These are phyloP conservation scores for Pestalotiopsis sp. DNA, from an alignment of 2,329 filamentous ascomycete genomes.

Conservation along the genomic window DNA sequence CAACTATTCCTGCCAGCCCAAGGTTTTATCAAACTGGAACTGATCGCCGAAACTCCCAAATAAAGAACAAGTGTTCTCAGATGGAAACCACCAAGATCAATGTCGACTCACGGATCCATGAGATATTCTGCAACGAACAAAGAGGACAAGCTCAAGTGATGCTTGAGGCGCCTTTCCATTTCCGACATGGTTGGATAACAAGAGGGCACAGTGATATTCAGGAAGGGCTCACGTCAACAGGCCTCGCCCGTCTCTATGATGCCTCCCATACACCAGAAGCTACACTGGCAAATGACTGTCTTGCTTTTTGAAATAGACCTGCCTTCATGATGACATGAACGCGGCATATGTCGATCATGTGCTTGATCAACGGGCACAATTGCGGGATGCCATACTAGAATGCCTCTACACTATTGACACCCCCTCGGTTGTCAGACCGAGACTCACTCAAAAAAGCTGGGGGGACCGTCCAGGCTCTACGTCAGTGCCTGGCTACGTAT, in stretches of 20 bases:
- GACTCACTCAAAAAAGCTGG: not conserved
- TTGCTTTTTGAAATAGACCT: not conserved
- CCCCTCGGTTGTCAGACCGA: not conserved
- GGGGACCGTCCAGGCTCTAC: not conserved
- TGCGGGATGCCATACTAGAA: not conserved
- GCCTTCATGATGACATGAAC: not conserved
- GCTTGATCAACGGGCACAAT: not conserved
- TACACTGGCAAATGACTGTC: not conserved
- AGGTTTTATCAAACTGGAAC: not conserved
- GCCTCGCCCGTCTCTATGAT: not conserved
- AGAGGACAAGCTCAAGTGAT: constrained; percentile 4
- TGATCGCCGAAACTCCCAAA: not conserved
- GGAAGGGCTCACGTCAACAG: not conserved
- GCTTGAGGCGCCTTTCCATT: not conserved
- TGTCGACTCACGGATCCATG: not conserved
- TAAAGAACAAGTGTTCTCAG: not conserved
- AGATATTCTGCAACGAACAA: not conserved
- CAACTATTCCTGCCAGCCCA: not conserved
- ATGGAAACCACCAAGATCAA: not conserved
- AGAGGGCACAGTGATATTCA: not conserved
- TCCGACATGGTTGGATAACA: not conserved
- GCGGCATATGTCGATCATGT: not conserved
- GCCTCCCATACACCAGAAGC: not conserved
- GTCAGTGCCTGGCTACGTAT: constrained; percentile 10
- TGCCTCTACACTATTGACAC: not conserved